These are phyloP conservation scores for Trametes cingulata DNA, from an alignment of 768 basidiomycete genomes.

Conservation along the genomic window DNA sequence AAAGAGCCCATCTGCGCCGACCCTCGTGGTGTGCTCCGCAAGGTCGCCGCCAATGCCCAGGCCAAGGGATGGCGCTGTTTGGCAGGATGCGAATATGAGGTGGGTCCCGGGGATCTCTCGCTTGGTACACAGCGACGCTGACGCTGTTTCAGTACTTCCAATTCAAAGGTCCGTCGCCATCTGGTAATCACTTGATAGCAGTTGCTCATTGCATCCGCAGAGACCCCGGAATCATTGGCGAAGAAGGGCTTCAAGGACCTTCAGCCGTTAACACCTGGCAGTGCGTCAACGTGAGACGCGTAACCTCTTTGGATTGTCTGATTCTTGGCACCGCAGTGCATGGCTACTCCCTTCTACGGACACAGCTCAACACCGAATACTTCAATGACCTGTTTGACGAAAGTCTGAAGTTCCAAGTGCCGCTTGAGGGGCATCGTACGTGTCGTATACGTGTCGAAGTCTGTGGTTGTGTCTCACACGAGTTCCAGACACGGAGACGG, in stretches of 20 bases:
- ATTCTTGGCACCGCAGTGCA: conserved; percentile 64
- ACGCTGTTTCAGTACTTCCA: conserved; percentile 71
- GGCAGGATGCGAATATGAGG: conserved; percentile 95
- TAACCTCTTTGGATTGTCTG: background rate
- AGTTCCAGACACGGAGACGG: conserved; percentile 82
- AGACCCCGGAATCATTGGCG: conserved; percentile 74
- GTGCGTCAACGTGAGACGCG: conserved; percentile 47
- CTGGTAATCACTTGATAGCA: background rate
- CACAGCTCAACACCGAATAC: conserved; percentile 86
- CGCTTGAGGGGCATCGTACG: conserved; percentile 85
- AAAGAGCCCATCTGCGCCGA: conserved; percentile 76
- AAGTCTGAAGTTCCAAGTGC: conserved; percentile 68
- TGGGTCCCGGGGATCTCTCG: conserved; percentile 36
- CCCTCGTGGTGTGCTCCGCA: conserved; percentile 79
- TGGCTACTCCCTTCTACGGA: conserved; percentile 91
- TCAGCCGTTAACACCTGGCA: conserved; percentile 86
- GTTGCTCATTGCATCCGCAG: conserved; percentile 38
- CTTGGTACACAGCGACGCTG: background rate
- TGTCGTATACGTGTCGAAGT: background rate
- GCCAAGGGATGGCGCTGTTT: conserved; percentile 59
- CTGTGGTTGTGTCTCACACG: background rate
- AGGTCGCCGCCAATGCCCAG: conserved; percentile 51
- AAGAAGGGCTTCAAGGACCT: conserved; percentile 79
- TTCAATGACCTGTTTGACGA: conserved; percentile 88
- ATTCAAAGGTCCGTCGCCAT: conserved; percentile 65